Percentiles rank a stretch among this genome's conserved stretches.
Conservation (phyloP, 2,329 filamentous ascomycete genomes). For the Alternaria sp. region DNA sequence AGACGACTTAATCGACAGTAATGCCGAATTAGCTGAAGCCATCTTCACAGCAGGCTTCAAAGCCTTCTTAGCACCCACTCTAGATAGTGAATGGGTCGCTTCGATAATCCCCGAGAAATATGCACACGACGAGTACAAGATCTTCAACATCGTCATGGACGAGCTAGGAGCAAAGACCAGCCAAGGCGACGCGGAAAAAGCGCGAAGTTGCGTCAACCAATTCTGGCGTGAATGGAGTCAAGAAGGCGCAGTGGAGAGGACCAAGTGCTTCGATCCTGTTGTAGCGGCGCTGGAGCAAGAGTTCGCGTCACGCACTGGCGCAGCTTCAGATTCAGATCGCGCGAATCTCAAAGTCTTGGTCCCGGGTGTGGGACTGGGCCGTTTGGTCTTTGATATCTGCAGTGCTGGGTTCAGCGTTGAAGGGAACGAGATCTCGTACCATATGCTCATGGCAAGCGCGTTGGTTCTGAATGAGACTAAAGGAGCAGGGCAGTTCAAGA, state of each 20-base stretch:
- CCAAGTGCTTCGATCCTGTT: slow-evolving; percentile 78
- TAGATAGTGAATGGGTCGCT: slow-evolving; percentile 43
- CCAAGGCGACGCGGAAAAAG: slow-evolving; percentile 82
- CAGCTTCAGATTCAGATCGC: slow-evolving; percentile 47
- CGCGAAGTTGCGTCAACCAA: slow-evolving; percentile 87
- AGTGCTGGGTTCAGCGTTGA: slow-evolving; percentile 74
- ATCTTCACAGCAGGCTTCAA: slow-evolving; percentile 66
- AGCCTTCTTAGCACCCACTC: slow-evolving; percentile 39
- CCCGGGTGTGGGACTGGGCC: slow-evolving; percentile 86
- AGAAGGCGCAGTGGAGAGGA: slow-evolving; percentile 75
- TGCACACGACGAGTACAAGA: slow-evolving; percentile 34
- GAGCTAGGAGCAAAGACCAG: slow-evolving; percentile 76
- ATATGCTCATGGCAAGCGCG: slow-evolving; percentile 86
- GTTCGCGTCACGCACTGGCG: slow-evolving; percentile 27
- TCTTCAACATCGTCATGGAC: slow-evolving; percentile 57
- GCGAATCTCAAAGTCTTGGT: slow-evolving; percentile 72
- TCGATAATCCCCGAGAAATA: slow-evolving; percentile 39
- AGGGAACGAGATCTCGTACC: slow-evolving; percentile 95
- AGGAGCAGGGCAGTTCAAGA: slow-evolving; percentile 66
- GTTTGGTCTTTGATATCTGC: slow-evolving; percentile 88
- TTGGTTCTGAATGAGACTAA: slow-evolving; percentile 74
- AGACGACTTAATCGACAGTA: slow-evolving; percentile 87
- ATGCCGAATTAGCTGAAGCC: slow-evolving; percentile 79
- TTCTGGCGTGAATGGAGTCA: slow-evolving; percentile 94
- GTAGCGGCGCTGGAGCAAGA: slow-evolving; percentile 63